Evolutionary conservation across 352 stramenopile genomes (phyloP).

Genomic region (Pythium rishiriense): DNA sequence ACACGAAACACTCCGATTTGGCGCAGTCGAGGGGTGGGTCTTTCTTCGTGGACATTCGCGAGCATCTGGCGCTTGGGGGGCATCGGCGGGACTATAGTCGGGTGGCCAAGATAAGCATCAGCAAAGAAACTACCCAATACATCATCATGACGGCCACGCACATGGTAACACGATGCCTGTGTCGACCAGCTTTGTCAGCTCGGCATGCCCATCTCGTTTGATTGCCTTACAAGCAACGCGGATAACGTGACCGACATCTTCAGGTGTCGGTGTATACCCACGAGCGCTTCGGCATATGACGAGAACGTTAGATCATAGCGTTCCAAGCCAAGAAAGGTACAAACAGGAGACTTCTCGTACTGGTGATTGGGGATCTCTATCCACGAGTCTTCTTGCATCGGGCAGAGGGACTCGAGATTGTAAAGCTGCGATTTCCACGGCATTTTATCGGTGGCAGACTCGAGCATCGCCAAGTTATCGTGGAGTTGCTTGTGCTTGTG

Average conservation of each 20-base stretch:
- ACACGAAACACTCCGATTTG: conserved; percentile 84
- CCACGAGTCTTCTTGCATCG: conserved; percentile 32
- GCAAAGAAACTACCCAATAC: conserved; percentile 3
- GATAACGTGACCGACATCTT: conserved; percentile 79
- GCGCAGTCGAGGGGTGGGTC: conserved; percentile 62
- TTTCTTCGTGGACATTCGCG: conserved; percentile 77
- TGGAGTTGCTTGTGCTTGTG: conserved; percentile 47
- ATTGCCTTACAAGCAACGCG: conserved; percentile 77
- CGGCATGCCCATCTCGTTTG: conserved; percentile 46
- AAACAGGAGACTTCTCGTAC: conserved; percentile 6
- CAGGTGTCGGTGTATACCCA: conserved; percentile 63
- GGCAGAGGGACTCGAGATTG: conserved; percentile 34
- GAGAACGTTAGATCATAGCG: not conserved
- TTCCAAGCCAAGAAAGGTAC: not conserved
- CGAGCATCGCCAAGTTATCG: conserved; percentile 24
- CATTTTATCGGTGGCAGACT: conserved; percentile 22
- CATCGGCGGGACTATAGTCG: conserved; percentile 64
- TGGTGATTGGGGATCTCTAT: conserved; percentile 34
- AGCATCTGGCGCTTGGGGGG: conserved; percentile 81
- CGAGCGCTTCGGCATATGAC: conserved; percentile 16
- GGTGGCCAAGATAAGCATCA: not conserved
- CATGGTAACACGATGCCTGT: conserved; percentile 86
- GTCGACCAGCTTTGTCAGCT: conserved; percentile 76
- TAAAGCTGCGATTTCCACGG: conserved; percentile 37
- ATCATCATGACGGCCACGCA: conserved; percentile 21